Evolutionary conservation across 2,329 filamentous ascomycete genomes (phyloP), one percentile per base, ranked within the genome.

Genomic region (Xylariales sp.): DNA sequence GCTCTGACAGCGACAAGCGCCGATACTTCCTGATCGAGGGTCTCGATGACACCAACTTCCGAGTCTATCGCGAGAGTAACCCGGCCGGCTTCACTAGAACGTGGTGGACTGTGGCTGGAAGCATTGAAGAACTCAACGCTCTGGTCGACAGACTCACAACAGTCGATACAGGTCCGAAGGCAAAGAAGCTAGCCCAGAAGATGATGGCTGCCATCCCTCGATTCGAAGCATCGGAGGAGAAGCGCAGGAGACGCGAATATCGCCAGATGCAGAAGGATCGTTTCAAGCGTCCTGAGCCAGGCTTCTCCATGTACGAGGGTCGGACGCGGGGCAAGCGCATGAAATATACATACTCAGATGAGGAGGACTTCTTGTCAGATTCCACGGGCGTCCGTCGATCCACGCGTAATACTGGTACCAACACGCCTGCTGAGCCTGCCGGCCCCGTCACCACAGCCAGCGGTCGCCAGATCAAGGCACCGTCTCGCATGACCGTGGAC

Each of bases 201-300:
- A 94, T 98, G 55, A 63, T 74, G 25, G 76, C 80, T 39, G 90
- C 89, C 9, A 78, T 97, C 24, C 88, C 90, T 24, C 82, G 89
- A 24, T 96, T 98, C 53, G 91, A 97, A 63, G 88, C 86, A 25
- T 90, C 88, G 4, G 90, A 97, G 65, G 89, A 95, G 86, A 97
- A 96, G 76, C 87, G 93, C 42, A 88, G 84, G 63, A 85, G 90
- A 32, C 85, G 93, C 44, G 93, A 98, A 56, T 97, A 98, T 57
- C 84, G 93, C 12, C 79, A 88, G 58, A 76, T 81, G 53, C 87
- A 88, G 48, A 91, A 91, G 58, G 87, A 91, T 46, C 84, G 86
- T 45, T 97, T 97, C 65, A 78, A 85, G 51, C 80, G 89, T 4
- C 88, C 89, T 5, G 90, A 95, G 53, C 84, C 86, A 8, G 89